phyloP scores from a whole-genome alignment of 805 yeast genomes.

The Saccharomycopsis malanga region DNA sequence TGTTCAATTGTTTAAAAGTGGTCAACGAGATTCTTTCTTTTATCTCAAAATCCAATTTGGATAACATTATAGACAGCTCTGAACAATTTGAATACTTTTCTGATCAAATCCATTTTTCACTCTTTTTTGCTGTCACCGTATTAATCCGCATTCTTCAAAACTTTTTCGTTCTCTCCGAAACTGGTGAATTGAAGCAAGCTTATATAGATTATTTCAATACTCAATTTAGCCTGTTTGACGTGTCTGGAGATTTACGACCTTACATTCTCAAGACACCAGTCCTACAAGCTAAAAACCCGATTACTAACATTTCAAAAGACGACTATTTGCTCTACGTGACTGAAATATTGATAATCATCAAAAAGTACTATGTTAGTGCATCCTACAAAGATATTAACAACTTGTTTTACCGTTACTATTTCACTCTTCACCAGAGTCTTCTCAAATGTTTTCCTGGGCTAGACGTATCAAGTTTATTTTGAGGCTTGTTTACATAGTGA shows the following conservation, averaged over 20 bases:
- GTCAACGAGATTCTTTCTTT: constrained; percentile 10
- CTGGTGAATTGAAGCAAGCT: neutral
- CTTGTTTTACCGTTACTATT: constrained; percentile 8
- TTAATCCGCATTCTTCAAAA: constrained; percentile 10
- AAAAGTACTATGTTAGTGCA: constrained; percentile 11
- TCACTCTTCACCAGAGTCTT: constrained; percentile 6
- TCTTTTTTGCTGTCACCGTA: constrained; percentile 13
- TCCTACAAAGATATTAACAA: neutral
- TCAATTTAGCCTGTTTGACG: neutral
- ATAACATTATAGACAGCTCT: constrained; percentile 27
- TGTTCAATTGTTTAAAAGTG: constrained; percentile 7
- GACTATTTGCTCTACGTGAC: constrained; percentile 12
- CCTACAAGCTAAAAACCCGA: neutral
- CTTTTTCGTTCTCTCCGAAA: neutral
- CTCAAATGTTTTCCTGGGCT: constrained; percentile 7
- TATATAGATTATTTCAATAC: constrained; percentile 4
- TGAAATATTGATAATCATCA: constrained; percentile 9
- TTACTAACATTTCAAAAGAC: constrained; percentile 2
- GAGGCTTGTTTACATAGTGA: too few relatives aligned
- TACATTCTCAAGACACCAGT: constrained; percentile 3
- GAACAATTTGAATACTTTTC: constrained; percentile 54
- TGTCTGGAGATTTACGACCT: neutral
- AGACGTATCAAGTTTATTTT: too few relatives aligned
- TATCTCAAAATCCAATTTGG: constrained; percentile 11
- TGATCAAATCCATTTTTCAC: constrained; percentile 47